Evolutionary conservation across 2,329 filamentous ascomycete genomes (phyloP).

Genomic region (Harringtonia aguacate): DNA sequence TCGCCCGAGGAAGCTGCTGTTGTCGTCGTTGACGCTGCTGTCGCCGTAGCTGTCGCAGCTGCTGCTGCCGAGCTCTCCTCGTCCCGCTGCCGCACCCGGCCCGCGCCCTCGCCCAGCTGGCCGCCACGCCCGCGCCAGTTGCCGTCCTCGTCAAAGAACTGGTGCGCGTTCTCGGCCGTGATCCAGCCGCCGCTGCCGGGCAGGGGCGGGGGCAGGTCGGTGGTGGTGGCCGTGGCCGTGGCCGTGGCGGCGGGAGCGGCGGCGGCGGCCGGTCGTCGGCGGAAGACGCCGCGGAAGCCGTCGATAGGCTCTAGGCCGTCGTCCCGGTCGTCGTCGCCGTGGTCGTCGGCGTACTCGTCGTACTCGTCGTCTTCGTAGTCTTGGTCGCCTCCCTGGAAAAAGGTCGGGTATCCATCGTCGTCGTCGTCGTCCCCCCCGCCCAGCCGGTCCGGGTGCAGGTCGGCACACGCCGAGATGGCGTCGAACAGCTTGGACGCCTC

Average conservation of each 20-base stretch:
- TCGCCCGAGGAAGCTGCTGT: neutral
- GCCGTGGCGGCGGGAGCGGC: slow-evolving; percentile 13
- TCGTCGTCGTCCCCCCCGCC: slow-evolving; percentile 47
- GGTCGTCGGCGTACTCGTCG: slow-evolving; percentile 37
- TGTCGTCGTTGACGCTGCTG: no score
- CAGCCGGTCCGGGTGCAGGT: slow-evolving; percentile 63
- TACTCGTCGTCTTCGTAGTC: slow-evolving; percentile 45
- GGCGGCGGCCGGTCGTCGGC: slow-evolving; percentile 25
- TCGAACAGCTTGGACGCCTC: slow-evolving; percentile 45
- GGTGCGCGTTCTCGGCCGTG: slow-evolving; percentile 79
- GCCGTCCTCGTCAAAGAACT: slow-evolving; percentile 72
- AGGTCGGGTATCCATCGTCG: slow-evolving; percentile 37
- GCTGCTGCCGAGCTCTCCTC: slow-evolving; percentile 30
- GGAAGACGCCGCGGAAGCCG: slow-evolving; percentile 46
- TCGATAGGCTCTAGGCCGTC: slow-evolving; percentile 43
- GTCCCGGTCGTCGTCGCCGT: slow-evolving; percentile 44
- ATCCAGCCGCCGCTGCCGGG: slow-evolving; percentile 75
- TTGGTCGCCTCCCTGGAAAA: slow-evolving; percentile 43
- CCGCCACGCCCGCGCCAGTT: slow-evolving; percentile 56
- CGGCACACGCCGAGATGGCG: slow-evolving; percentile 63
- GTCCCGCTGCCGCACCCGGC: slow-evolving; percentile 41
- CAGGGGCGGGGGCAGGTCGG: slow-evolving; percentile 52
- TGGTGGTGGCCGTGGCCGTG: slow-evolving; percentile 23
- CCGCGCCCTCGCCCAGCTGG: slow-evolving; percentile 54
- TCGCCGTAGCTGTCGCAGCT: neutral